Conservation (phyloP, 768 basidiomycete genomes). For the Russula emetica region DNA sequence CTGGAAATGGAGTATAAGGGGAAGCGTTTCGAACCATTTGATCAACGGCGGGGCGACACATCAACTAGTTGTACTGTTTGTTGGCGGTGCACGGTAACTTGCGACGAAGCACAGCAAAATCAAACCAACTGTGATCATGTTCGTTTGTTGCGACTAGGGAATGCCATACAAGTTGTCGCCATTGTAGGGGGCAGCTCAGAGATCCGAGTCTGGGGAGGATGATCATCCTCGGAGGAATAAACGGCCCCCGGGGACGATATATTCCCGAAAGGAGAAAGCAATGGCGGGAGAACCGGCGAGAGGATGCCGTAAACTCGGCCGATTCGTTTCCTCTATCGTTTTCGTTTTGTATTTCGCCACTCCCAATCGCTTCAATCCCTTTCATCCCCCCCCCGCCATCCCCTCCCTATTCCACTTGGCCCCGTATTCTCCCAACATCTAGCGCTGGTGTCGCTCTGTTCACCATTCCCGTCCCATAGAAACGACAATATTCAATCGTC, state of each 20-base stretch:
- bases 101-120: not conserved
- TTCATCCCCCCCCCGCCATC: conserved; percentile 18
- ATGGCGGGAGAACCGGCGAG: not conserved
- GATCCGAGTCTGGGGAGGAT: too few relatives aligned
- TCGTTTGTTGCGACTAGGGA: too few relatives aligned
- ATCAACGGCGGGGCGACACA: not conserved
- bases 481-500: conserved; percentile 4
- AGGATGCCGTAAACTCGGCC: not conserved
- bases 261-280: not conserved
- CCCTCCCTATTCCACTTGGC: conserved; percentile 29
- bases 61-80: not conserved
- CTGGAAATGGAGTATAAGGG: not conserved
- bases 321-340: not conserved
- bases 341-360: conserved; percentile 5
- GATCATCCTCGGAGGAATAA: not conserved
- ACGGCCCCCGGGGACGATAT: not conserved
- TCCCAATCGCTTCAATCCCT: not conserved
- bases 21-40: not conserved
- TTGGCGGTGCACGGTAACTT: not conserved
- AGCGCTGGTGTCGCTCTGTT: conserved; percentile 29
- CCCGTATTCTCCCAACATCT: conserved; percentile 34
- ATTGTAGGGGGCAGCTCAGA: too few relatives aligned
- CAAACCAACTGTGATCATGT: too few relatives aligned
- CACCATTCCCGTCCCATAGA: conserved; percentile 12
- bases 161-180: too few relatives aligned